Conservation (phyloP, 352 stramenopile genomes). For the Stramenopiles sp. region DNA sequence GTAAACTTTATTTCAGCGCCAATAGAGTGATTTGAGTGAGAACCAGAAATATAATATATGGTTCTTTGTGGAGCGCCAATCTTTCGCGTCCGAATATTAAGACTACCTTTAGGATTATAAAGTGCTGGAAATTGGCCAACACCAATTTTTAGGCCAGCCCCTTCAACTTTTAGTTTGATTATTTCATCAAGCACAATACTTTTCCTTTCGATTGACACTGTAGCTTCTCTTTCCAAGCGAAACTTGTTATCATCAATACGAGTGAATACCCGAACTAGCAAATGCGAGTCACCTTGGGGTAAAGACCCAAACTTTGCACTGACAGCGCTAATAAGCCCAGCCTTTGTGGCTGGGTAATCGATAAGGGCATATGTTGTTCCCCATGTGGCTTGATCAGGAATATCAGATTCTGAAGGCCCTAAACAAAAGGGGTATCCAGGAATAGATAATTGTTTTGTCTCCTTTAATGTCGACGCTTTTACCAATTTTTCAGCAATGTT, state of each 20-base stretch:
- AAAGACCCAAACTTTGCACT: conserved; percentile 4
- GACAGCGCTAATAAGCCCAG: not conserved
- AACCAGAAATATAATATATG: conserved; percentile 10
- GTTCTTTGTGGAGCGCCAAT: not conserved
- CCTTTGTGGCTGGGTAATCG: not conserved
- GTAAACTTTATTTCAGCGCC: not conserved
- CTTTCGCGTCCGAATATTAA: conserved; percentile 2
- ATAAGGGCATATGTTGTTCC: conserved; percentile 4
- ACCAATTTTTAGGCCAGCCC: not conserved
- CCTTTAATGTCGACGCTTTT: not conserved
- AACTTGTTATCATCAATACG: not conserved
- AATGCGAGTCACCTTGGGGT: not conserved
- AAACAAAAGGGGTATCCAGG: not conserved
- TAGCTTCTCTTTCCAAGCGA: not conserved
- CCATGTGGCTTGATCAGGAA: conserved; percentile 6
- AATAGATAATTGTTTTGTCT: not conserved
- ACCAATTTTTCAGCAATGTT: not conserved
- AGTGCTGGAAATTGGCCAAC: conserved; percentile 2
- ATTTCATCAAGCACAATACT: not conserved
- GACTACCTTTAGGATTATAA: conserved; percentile 1
- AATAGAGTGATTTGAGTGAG: not conserved
- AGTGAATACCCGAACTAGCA: not conserved
- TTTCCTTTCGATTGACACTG: not conserved
- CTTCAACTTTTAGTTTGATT: not conserved
- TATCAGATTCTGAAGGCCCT: not conserved